A percentile compares a stretch with the other conserved stretches of the same genome.
Evolutionary conservation across 768 basidiomycete genomes (phyloP).

Genomic region (Neoboletus subvelutipes): DNA sequence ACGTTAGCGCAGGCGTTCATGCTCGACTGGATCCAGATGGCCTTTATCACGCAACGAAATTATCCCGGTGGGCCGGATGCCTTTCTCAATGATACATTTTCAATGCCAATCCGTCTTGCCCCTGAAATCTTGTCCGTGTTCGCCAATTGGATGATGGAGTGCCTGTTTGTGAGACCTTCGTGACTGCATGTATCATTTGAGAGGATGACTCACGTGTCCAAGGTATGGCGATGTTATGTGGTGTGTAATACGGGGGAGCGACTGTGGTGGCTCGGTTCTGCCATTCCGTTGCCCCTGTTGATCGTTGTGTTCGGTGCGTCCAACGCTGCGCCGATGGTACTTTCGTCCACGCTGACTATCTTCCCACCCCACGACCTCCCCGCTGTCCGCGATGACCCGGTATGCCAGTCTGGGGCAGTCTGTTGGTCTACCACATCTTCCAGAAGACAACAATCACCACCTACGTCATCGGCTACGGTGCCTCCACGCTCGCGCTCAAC

Average conservation of each 20-base stretch:
- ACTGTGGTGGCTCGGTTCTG: conserved; percentile 29
- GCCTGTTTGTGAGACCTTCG: background rate
- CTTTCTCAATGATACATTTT: conserved; percentile 16
- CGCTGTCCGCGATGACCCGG: background rate
- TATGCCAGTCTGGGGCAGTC: background rate
- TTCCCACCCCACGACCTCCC: background rate
- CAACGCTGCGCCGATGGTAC: background rate
- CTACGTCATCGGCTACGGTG: conserved; percentile 25
- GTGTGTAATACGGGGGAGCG: conserved; percentile 42
- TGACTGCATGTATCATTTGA: background rate
- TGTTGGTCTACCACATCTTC: conserved; percentile 29
- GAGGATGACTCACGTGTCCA: conserved; percentile 6
- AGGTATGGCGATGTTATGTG: conserved; percentile 49
- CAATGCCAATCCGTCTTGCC: background rate
- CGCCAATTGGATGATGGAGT: conserved; percentile 13
- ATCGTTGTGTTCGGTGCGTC: conserved; percentile 42
- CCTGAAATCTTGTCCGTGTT: background rate
- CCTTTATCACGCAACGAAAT: conserved; percentile 28
- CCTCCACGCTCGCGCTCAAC: conserved; percentile 29
- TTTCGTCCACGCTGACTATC: background rate
- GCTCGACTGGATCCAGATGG: conserved; percentile 22
- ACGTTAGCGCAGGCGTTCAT: conserved; percentile 6
- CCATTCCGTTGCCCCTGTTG: conserved; percentile 38
- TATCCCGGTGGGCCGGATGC: conserved; percentile 31
- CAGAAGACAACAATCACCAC: background rate